These are phyloP conservation scores for Murraya paniculata DNA, from an alignment of 345 rosid species.

Conservation along the genomic window DNA sequence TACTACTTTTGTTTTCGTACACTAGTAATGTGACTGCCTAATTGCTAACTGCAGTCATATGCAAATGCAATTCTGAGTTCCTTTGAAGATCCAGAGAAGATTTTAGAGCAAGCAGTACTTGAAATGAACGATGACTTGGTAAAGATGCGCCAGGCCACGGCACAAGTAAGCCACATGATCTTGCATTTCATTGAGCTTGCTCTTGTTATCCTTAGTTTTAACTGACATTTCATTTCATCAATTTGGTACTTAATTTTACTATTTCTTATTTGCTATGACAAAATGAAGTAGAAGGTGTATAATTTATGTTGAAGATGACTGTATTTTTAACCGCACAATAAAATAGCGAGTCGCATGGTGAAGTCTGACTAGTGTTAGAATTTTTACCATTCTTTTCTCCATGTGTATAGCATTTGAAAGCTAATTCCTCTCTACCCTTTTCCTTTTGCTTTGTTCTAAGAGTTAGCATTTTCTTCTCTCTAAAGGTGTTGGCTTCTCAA, in stretches of 20 bases:
- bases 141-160: conserved; percentile 87
- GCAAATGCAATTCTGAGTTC: conserved; percentile 67
- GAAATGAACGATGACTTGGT: conserved; percentile 83
- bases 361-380: background rate
- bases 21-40: conserved; percentile 1
- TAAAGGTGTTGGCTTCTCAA: conserved; percentile 75
- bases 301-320: background rate
- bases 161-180: conserved; percentile 51
- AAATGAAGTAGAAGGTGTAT: background rate
- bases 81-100: conserved; percentile 81
- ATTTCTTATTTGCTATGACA: background rate
- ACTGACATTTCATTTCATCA: background rate
- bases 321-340: background rate
- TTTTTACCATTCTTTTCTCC: background rate
- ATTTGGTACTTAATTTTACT: background rate
- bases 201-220: background rate
- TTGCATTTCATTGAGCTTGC: background rate
- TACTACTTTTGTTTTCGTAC: background rate
- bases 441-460: background rate
- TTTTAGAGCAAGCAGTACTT: conserved; percentile 71
- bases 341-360: background rate
- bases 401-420: background rate
- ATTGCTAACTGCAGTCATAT: conserved; percentile 57
- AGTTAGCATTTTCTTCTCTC: conserved; percentile 3
- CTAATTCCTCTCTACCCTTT: conserved; percentile 1